Base-by-base conservation (phyloP, 768 basidiomycete genomes). In the Pulveroboletus sp. region DNA sequence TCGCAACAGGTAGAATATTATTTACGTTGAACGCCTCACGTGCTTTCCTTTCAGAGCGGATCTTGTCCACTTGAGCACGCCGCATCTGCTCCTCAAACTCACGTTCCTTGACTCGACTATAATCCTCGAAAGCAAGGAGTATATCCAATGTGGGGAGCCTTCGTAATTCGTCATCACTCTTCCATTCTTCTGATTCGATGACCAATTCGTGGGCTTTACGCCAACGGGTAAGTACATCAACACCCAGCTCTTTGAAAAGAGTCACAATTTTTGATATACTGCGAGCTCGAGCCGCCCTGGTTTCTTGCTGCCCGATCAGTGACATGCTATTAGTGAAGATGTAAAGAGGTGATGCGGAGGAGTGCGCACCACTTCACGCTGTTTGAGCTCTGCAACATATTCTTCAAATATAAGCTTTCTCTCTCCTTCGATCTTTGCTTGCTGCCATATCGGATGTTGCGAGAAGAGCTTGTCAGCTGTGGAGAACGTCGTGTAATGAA, bases 151-250 rank as follows among this genome's bases (percentile, higher is more conserved):
- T 87, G 11, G 95, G 95, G 35, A 97, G 76, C 59, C 79, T 84
- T 53, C 81, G 85, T 42, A 99, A 72, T 52, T 93, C 88, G 1
- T 74, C 57, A 58, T 98, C 93, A 23, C 70, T 67, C 38, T 77
- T 79, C 86, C 89, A 99, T 39, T 87, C 86, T 0, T 84, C 78
- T 2, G 91, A 90, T 17, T 85, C 82, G 9, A 81, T 61, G 33
- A 99, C 79, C 54, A 87, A 74, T 16, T 81, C 77, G 56, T 90
- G 87, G 1, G 94, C 93, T 49, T 81, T 79, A 42, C 89, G 79
- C 94, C 95, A 99, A 19, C 91, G 84, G 1, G 93, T 94, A n/a
- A 90, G 76, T 40, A 97, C 92, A 60, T 94, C 91, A 16, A 98
- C 88, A 43, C 87, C 81, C 37, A 98, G 80, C 32, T 84, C 74